phyloP scores from a whole-genome alignment of 495 filamentous ascomycete species.

The Aspergillus egyptiacus region DNA sequence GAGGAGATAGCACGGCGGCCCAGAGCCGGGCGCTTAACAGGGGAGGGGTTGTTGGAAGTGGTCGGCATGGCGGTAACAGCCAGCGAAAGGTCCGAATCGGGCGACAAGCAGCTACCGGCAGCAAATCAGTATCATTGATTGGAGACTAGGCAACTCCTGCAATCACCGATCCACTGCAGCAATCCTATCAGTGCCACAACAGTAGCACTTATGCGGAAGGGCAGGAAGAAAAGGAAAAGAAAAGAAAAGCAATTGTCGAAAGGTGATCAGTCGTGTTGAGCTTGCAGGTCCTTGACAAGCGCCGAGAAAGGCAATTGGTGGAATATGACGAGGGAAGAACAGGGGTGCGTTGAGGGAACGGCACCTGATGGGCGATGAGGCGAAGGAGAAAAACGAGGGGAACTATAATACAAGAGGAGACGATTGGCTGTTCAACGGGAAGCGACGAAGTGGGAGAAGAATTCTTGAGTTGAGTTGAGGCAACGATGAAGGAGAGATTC shows the following conservation, averaged over 20 bases:
- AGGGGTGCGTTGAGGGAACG: background rate
- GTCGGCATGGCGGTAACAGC: constrained; percentile 33
- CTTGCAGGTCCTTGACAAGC: constrained; percentile 3
- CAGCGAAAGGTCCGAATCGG: constrained; percentile 14
- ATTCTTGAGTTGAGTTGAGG: background rate
- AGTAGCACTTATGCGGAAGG: too few species aligned
- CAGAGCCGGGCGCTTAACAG: constrained; percentile 44
- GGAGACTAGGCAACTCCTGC: constrained; percentile 9
- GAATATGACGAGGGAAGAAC: constrained; percentile 1
- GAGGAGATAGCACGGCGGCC: constrained; percentile 45
- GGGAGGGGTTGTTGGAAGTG: constrained; percentile 35
- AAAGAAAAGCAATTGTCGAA: constrained; percentile 14
- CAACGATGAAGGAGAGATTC: background rate
- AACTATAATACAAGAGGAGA: background rate
- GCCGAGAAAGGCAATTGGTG: constrained; percentile 16
- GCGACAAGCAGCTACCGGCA: constrained; percentile 19
- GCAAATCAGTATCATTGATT: constrained; percentile 12
- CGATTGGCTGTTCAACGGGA: too few species aligned
- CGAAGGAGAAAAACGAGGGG: constrained; percentile 3
- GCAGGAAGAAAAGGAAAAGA: background rate
- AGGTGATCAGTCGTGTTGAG: constrained; percentile 3
- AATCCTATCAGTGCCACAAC: constrained; percentile 9
- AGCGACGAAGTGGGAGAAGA: background rate
- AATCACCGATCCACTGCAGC: constrained; percentile 4
- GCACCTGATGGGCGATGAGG: background rate